These are phyloP conservation scores for Rhizopus delemar DNA, from an alignment of 371 early-diverging fungal genomes.

Conservation along the genomic window DNA sequence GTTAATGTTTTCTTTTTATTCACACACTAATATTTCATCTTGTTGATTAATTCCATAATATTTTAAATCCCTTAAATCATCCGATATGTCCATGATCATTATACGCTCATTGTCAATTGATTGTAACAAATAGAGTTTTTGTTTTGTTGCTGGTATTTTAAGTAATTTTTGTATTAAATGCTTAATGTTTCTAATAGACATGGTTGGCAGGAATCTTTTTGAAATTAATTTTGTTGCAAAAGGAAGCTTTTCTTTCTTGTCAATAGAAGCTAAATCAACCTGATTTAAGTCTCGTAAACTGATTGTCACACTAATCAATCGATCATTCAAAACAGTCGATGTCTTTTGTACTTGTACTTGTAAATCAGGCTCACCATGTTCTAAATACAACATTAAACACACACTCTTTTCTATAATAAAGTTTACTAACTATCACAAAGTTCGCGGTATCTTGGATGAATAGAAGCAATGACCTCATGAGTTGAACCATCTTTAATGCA, in stretches of 20 bases:
- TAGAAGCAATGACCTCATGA: constrained; percentile 34
- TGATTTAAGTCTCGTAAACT: constrained; percentile 18
- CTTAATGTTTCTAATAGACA: constrained; percentile 43
- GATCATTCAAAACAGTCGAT: constrained; percentile 62
- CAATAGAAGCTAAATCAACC: neutral
- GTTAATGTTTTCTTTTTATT: neutral
- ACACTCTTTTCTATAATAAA: neutral
- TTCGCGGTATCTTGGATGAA: constrained; percentile 61
- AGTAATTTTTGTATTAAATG: constrained; percentile 44
- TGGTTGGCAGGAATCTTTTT: constrained; percentile 54
- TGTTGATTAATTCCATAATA: constrained; percentile 39
- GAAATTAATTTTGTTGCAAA: constrained; percentile 28
- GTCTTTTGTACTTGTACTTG: constrained; percentile 34
- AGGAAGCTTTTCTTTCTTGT: constrained; percentile 21
- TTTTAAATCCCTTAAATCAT: constrained; percentile 47
- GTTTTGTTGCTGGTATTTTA: constrained; percentile 35
- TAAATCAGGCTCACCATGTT: constrained; percentile 59
- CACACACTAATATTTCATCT: constrained; percentile 31
- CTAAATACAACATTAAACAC: neutral
- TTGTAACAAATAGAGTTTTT: constrained; percentile 34
- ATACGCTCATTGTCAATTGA: constrained; percentile 2
- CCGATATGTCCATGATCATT: constrained; percentile 40
- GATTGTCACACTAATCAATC: constrained; percentile 48
- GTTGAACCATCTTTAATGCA: constrained; percentile 44
- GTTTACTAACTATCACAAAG: constrained; percentile 49